phyloP scores from a whole-genome alignment of 73 alveolate genomes.

The Breviolum minutum region DNA sequence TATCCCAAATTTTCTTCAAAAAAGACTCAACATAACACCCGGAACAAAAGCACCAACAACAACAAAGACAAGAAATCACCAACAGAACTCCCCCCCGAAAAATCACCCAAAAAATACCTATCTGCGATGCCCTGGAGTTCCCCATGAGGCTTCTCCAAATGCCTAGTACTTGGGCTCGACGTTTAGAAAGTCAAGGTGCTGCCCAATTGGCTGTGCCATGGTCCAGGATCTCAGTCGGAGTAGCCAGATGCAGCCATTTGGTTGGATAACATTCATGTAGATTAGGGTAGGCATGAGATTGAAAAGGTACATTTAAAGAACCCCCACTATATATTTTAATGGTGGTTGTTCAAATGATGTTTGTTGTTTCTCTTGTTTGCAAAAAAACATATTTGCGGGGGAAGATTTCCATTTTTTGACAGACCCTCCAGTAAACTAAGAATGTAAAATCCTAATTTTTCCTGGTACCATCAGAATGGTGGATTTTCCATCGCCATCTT shows the following conservation, averaged over 20 bases:
- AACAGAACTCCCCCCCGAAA: not conserved
- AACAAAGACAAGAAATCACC: not conserved
- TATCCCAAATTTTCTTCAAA: not conserved
- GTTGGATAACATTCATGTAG: no score
- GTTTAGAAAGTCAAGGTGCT: constrained; percentile 71
- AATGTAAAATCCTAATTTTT: no score
- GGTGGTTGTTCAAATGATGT: not conserved
- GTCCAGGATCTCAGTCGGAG: not conserved
- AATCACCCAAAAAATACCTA: not conserved
- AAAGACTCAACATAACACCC: not conserved
- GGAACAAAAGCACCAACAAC: no score
- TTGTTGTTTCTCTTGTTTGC: no score
- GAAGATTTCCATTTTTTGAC: no score
- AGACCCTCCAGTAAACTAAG: no score
- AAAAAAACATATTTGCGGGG: no score
- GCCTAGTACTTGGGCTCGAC: constrained; percentile 77
- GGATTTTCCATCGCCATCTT: no score
- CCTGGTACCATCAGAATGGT: no score
- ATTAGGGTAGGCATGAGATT: no score
- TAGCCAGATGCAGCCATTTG: no score
- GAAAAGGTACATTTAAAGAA: no score
- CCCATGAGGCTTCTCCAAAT: constrained; percentile 62
- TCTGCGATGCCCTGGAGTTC: not conserved
- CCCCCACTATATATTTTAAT: not conserved
- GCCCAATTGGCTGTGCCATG: constrained; percentile 86